Evolutionary conservation across 1,139 yeast genomes (phyloP), one percentile per base, ranked within the genome.

Genomic region (Saccharomycopsis hybrid): DNA sequence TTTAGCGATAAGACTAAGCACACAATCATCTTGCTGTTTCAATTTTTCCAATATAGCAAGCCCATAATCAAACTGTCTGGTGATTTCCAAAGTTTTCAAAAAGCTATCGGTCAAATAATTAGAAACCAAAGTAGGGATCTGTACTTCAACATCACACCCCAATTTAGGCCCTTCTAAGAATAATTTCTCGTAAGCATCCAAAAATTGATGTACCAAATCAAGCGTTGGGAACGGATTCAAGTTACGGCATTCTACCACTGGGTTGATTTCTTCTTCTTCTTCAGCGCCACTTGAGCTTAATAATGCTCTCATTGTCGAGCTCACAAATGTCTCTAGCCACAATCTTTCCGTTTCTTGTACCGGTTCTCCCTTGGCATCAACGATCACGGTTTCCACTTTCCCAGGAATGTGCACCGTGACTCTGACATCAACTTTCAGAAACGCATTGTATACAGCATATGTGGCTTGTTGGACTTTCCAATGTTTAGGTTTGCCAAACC

Each of bases 21-120:
- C 74, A 3, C 61, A 79, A 65, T 81, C 68, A 65, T 85, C 66
- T 56, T 59, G 56, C 55, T 62, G 61, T 63, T 72, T 65, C 62
- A 81, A 58, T 62, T 73, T 61, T 52, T 69, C 71, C 64, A 89
- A 61, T 69, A 81, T 66, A 58, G 76, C 69, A 61, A 79, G 60
- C 1, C 92, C 96, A 38, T 74, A 71, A 41, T 78, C 85, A 61
- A 76, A 82, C 56, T 76, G 69, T 46, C 83, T 85, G 0, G 96
- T 86, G 53, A 89, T 66, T 56, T 82, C 76, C 43, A 87, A 77
- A 48, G 84, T 74, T 62, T 79, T 80, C 57, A 88, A 62, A 56
- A 94, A 78, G 1, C 95, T 90, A 62, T 89, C 95, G 5, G 88
- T 86, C 52, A 94, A 72, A 63, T 85, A 82, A 65, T 92, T 92